phyloP scores from a whole-genome alignment of 306 rosid species.

The Cicer cuneatum region DNA sequence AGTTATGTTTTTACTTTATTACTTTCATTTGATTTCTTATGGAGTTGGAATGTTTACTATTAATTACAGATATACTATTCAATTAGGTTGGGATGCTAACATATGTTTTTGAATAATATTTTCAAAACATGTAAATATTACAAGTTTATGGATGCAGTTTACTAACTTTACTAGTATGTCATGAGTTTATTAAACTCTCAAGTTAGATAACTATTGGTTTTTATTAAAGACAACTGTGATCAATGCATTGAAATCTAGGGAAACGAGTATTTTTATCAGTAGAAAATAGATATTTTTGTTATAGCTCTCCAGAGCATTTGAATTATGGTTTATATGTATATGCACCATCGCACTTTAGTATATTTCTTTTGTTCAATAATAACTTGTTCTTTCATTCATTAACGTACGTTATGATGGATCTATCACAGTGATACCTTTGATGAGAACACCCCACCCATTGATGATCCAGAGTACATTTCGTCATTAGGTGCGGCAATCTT shows the following conservation, averaged over 20 bases:
- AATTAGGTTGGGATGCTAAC: not conserved
- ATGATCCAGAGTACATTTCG: slow-evolving; percentile 84
- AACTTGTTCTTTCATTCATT: slow-evolving; percentile 12
- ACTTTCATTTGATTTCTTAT: slow-evolving; percentile 11
- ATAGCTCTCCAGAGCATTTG: slow-evolving; percentile 13
- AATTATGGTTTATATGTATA: slow-evolving; percentile 31
- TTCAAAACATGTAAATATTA: slow-evolving; percentile 11
- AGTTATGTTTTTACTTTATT: slow-evolving; percentile 16
- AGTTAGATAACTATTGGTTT: not conserved
- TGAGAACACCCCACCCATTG: slow-evolving; percentile 92
- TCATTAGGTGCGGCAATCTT: slow-evolving; percentile 80
- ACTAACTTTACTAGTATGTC: not conserved
- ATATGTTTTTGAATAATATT: not conserved
- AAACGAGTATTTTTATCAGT: not conserved
- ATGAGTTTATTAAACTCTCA: not conserved
- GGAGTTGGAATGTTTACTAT: slow-evolving; percentile 10
- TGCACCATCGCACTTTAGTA: slow-evolving; percentile 5
- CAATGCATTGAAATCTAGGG: not conserved
- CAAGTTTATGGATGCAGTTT: not conserved
- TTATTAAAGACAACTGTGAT: slow-evolving; percentile 3
- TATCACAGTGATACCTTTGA: slow-evolving; percentile 85
- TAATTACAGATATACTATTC: not conserved
- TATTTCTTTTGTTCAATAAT: slow-evolving; percentile 23
- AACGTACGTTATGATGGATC: slow-evolving; percentile 40
- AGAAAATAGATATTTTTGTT: slow-evolving; percentile 15